phyloP scores from a whole-genome alignment of 192 early-diverging fungal species.

The Coemansia sp. region DNA sequence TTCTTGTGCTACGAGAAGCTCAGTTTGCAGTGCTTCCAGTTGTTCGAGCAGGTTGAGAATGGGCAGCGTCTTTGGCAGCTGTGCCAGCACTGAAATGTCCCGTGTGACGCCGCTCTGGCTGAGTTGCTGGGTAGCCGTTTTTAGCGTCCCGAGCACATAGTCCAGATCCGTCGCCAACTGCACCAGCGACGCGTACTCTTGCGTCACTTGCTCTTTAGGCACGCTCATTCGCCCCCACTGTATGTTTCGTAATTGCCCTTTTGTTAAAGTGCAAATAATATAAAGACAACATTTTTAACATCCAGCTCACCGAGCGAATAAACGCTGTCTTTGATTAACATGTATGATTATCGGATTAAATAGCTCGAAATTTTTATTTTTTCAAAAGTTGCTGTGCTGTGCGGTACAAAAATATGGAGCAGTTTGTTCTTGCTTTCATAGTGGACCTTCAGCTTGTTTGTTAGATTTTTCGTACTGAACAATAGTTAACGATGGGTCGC shows the following conservation, averaged over 20 bases:
- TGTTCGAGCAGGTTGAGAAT: conserved; percentile 6
- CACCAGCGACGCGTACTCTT: conserved; percentile 22
- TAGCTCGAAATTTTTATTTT: conserved; percentile 2
- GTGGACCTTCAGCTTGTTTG: no score
- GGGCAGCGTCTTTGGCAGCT: conserved; percentile 10
- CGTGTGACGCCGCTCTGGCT: conserved; percentile 42
- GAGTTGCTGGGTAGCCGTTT: conserved; percentile 19
- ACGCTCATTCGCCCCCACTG: background rate
- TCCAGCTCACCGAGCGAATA: no score
- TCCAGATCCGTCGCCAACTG: conserved; percentile 11
- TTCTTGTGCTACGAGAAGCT: conserved; percentile 6
- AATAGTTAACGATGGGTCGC: conserved; percentile 27
- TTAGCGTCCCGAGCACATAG: conserved; percentile 9
- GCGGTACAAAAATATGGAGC: no score
- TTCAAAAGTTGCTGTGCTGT: background rate
- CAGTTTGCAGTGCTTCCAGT: conserved; percentile 22
- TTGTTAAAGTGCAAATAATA: background rate
- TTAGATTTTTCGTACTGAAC: no score
- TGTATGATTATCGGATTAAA: background rate
- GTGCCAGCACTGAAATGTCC: conserved; percentile 18
- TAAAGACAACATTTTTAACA: no score
- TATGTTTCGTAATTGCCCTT: no score
- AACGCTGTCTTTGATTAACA: conserved; percentile 23
- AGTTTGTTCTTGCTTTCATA: no score
- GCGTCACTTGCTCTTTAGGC: conserved; percentile 9